phyloP scores from a whole-genome alignment of 192 early-diverging fungal genomes.

The Umbelopsis sp. region DNA sequence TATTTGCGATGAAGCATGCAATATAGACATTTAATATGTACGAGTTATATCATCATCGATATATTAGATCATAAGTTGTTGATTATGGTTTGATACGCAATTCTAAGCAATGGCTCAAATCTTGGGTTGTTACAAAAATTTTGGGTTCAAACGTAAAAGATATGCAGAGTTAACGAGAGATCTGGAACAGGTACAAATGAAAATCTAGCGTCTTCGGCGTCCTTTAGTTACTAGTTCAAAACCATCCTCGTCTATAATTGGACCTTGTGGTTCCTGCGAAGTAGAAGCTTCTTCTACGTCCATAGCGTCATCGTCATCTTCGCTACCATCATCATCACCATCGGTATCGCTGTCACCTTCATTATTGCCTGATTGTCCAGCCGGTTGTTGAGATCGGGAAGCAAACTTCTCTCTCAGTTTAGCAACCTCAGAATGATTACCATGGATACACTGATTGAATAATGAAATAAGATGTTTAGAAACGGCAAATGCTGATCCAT shows the following conservation, averaged over 20 bases:
- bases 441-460: conserved; percentile 50
- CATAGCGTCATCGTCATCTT: conserved; percentile 33
- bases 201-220: conserved; percentile 35
- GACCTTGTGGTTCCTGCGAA: conserved; percentile 37
- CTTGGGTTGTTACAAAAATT: too few relatives aligned
- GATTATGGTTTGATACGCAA: too few relatives aligned
- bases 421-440: conserved; percentile 39
- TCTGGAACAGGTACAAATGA: background rate
- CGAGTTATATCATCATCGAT: too few relatives aligned
- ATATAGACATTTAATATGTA: too few relatives aligned
- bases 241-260: conserved; percentile 50
- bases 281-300: conserved; percentile 39
- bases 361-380: conserved; percentile 28
- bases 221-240: conserved; percentile 41
- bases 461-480: conserved; percentile 48
- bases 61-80: too few relatives aligned
- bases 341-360: conserved; percentile 29
- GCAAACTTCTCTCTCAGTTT: conserved; percentile 29
- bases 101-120: too few relatives aligned
- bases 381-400: conserved; percentile 10
- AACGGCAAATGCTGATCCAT: conserved; percentile 57
- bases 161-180: too few relatives aligned
- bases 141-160: too few relatives aligned
- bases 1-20: too few relatives aligned
- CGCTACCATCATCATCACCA: conserved; percentile 36